Conservation (phyloP, 192 early-diverging fungal species). For the Rhizoclosmatium sp. region DNA sequence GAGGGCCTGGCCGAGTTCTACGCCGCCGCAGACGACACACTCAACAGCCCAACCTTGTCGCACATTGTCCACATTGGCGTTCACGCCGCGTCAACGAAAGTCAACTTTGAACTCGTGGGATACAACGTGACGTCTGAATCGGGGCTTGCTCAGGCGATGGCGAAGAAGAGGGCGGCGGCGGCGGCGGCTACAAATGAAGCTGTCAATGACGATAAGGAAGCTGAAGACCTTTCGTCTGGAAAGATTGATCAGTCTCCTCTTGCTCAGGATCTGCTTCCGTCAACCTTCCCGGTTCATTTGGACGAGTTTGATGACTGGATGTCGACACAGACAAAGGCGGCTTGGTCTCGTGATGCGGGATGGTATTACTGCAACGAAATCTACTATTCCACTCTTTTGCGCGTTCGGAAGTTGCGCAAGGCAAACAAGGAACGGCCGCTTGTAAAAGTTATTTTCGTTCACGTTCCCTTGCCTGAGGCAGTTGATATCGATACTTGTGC, state of each 20-base stretch:
- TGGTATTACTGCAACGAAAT: slow-evolving; percentile 35
- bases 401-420: not conserved
- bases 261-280: slow-evolving; percentile 22
- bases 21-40: not conserved
- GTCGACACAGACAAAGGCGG: not conserved
- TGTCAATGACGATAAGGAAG: not conserved
- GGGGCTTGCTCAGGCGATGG: not conserved
- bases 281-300: slow-evolving; percentile 6
- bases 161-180: not conserved
- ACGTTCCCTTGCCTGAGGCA: slow-evolving; percentile 17
- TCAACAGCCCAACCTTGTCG: not conserved
- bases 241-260: not conserved
- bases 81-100: slow-evolving; percentile 6
- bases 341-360: slow-evolving; percentile 34
- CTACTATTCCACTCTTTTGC: slow-evolving; percentile 14
- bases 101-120: slow-evolving; percentile 13
- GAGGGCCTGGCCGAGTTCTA: slow-evolving; percentile 28
- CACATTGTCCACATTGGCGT: slow-evolving; percentile 34
- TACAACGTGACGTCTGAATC: slow-evolving; percentile 23
- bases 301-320: slow-evolving; percentile 8
- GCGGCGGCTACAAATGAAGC: not conserved
- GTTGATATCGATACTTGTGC: not conserved
- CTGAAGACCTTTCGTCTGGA: not conserved
- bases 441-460: slow-evolving; percentile 21
- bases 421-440: not conserved